Evolutionary conservation across 2,329 filamentous ascomycete species (phyloP), one percentile per base, ranked within the genome.

Genomic region (Alternaria sp.): DNA sequence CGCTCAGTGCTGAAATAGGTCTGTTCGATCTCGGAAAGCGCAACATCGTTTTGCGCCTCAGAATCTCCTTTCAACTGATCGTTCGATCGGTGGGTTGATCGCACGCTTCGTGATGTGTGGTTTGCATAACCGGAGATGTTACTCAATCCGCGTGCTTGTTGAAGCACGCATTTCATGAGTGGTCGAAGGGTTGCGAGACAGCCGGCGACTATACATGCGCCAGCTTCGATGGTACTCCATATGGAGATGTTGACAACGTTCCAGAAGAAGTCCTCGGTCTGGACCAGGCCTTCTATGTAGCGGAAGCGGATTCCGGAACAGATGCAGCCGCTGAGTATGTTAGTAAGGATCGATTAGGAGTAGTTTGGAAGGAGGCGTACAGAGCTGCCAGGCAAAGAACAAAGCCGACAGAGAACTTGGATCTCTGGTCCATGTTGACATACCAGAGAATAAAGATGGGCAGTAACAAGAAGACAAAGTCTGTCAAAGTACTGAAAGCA

Each of bases 301-400:
- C 79, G 79, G 51, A 84, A 78, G n/a, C 84, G 80, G n/a, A 84
- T 78, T 14, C 80, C 78, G 2, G 82, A 84, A 52, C 82, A 83
- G 59, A 84, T 77, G 61, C 85, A 85, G 24, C 85, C 88, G 36
- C 73, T 75, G 28, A n/a, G 40, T 33, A 26, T 11, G 51, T 72
- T 46, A 73, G 67, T 28, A 11, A 37, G 21, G 3, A 10, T 6
- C 17, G 5, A n/a, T 24, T 26, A 10, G 11, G 1, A 14, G 28
- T 10, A 10, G 21, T 4, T 9, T n/a, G 5, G 1, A 42, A 10
- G 26, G 17, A 28, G n/a, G 62, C 70, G 54, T 60, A 76, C 73
- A 72, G 54, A 26, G 74, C 66, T 36, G 70, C 75, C 71, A 88
- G 78, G 7, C 79, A 79, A 55, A 89, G 74, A 37, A 89, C 80